These are phyloP conservation scores for Psilocybe cyanescens DNA, from an alignment of 768 basidiomycete genomes.

Conservation along the genomic window DNA sequence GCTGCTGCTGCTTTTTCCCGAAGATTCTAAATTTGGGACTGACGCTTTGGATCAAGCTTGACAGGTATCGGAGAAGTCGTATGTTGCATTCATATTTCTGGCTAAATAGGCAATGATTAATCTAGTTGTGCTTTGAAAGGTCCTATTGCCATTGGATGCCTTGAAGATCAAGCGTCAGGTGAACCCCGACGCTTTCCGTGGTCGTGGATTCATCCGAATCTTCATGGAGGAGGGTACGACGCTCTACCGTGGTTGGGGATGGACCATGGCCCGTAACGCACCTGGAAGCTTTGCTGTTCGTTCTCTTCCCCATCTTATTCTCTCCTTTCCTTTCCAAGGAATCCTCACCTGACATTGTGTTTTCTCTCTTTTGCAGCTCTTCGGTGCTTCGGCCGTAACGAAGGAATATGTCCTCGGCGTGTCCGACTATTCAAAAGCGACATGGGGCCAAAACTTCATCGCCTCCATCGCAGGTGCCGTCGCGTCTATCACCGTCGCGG, in stretches of 20 bases:
- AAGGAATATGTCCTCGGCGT: slow-evolving; percentile 94
- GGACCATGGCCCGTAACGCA: slow-evolving; percentile 98
- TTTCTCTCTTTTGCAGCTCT: slow-evolving; percentile 63
- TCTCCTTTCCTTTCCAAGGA: background rate
- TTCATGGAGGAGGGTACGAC: slow-evolving; percentile 90
- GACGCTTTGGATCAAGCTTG: slow-evolving; percentile 41
- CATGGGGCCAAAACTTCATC: slow-evolving; percentile 96
- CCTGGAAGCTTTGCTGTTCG: slow-evolving; percentile 93
- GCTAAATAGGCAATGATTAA: background rate
- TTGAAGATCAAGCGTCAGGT: slow-evolving; percentile 99
- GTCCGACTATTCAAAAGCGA: slow-evolving; percentile 90
- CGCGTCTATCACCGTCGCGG: slow-evolving; percentile 94
- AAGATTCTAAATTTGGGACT: background rate
- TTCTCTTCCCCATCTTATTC: slow-evolving; percentile 11
- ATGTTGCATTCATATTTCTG: slow-evolving; percentile 26
- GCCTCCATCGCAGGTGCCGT: slow-evolving; percentile 94
- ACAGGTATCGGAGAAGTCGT: slow-evolving; percentile 96
- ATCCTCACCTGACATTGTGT: background rate
- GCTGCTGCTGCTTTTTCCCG: background rate
- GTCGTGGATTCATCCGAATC: slow-evolving; percentile 88
- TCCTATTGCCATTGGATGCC: slow-evolving; percentile 94
- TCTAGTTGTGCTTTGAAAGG: slow-evolving; percentile 37
- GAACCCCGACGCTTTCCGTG: slow-evolving; percentile 97
- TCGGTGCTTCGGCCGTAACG: slow-evolving; percentile 93
- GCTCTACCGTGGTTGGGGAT: slow-evolving; percentile 97